Evolutionary conservation across 176 grass and related monocot species (phyloP).

Genomic region (Triticum dicoccoides): DNA sequence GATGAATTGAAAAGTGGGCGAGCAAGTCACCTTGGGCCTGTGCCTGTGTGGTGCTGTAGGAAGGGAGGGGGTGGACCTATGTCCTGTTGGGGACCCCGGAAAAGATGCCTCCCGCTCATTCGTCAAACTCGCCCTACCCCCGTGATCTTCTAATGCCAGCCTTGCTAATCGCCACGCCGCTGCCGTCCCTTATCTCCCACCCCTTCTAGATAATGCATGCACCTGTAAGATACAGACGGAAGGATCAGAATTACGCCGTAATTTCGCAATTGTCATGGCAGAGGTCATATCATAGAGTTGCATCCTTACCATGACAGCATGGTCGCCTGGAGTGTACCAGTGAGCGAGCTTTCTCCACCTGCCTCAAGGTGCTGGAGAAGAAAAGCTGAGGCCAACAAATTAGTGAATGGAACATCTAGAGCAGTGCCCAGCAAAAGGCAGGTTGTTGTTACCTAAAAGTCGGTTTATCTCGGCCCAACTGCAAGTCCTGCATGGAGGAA

Average conservation of each 20-base stretch:
- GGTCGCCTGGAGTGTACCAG: not conserved
- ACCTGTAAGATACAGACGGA: not conserved
- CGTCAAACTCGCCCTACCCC: conserved; percentile 45
- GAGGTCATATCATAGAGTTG: not conserved
- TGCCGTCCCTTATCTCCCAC: not conserved
- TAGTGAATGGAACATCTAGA: not conserved
- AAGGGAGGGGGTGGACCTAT: conserved; percentile 32
- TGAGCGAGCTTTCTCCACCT: not conserved
- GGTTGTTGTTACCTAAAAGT: conserved; percentile 33
- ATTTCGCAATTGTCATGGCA: not conserved
- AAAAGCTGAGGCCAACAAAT: not conserved
- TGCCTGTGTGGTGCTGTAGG: conserved; percentile 12
- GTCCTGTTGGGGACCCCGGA: conserved; percentile 35
- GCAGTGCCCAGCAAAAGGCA: conserved; percentile 7
- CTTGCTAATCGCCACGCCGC: conserved; percentile 49
- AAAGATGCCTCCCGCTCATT: conserved; percentile 42
- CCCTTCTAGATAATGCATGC: not conserved
- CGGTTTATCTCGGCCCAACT: conserved; percentile 27
- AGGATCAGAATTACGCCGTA: not conserved
- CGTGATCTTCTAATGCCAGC: conserved; percentile 55
- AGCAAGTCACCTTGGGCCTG: not conserved
- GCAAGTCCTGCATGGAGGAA: conserved; percentile 28
- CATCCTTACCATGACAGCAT: not conserved
- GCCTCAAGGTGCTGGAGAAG: not conserved
- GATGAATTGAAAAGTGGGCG: conserved; percentile 7